Base-by-base conservation (phyloP, 345 rosid species). In the Boechera stricta region DNA sequence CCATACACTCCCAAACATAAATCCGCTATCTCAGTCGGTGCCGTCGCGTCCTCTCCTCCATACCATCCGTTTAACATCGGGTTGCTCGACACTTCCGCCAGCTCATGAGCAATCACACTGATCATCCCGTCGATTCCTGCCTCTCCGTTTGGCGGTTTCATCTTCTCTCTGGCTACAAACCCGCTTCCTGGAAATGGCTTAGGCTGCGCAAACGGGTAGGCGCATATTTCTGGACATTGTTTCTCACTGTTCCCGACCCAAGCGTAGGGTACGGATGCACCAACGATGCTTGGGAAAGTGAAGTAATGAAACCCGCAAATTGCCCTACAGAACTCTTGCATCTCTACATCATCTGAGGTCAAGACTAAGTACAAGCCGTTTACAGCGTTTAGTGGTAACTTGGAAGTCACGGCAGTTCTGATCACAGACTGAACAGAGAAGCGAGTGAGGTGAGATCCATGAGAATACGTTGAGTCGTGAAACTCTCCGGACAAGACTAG, bases 221-320 rank as follows among this genome's bases (percentile, higher is more conserved):
- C 98, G 16, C 98, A 94, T 51, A 80, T 77, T 0, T 97, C 98
- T 2, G 98, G 97, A 63, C 98, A 94, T 4, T 70, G 82, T 79
- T 82, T 94, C 2, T 78, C 88, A 31, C 93, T 89, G 81, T 94
- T 90, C 2, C 98, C 98, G 7, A 90, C 89, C 98, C 98, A 94
- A 31, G 86, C 97, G 85, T 90, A 94, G 18, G 98, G 98, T 15
- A 94, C 83, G 21, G 98, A 89, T 85, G 85, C 91, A 12, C 98
- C 98, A 44, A 90, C 98, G 24, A 90, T 86, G 31, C 91, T 88
- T n/a, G 98, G 88, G 83, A 92, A 94, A 4, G 98, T 90, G 75
- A 94, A 94, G 71, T 88, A 94, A 83, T 94, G 98, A 83, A 94
- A 94, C 76, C 98, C 98, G 29, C 98, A 94, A 0, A 92, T 96